Conservation (phyloP, 371 early-diverging fungal species). For the Haplosporangium sp. region DNA sequence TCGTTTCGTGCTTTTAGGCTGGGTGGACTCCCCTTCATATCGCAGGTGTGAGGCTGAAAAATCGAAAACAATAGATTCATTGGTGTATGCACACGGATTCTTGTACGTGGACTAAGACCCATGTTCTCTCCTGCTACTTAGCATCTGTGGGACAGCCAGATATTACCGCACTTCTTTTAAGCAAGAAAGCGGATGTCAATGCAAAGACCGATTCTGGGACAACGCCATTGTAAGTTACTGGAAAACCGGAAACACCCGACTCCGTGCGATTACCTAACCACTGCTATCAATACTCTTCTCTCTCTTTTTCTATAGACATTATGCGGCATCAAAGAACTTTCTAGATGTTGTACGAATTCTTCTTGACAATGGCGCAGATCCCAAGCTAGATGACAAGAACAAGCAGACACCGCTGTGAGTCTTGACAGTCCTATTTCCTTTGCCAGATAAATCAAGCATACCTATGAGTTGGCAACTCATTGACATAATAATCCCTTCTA, state of each 20-base stretch:
- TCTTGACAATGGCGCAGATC: slow-evolving; percentile 58
- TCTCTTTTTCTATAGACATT: slow-evolving; percentile 54
- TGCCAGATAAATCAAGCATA: not conserved
- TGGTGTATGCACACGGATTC: no score
- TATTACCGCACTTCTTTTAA: slow-evolving; percentile 58
- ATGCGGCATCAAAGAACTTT: slow-evolving; percentile 68
- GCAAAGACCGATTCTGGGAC: slow-evolving; percentile 64
- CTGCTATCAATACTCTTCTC: not conserved
- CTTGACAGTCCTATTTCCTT: not conserved
- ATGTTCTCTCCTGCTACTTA: slow-evolving; percentile 16
- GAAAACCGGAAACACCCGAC: no score
- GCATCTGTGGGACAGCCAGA: slow-evolving; percentile 66
- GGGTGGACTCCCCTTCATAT: slow-evolving; percentile 74
- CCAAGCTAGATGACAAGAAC: slow-evolving; percentile 59
- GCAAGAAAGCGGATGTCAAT: slow-evolving; percentile 60
- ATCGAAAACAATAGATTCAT: not conserved
- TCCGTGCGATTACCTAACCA: not conserved
- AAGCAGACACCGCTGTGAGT: slow-evolving; percentile 67
- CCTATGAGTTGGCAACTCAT: no score
- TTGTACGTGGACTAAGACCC: no score
- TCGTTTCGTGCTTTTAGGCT: slow-evolving; percentile 37
- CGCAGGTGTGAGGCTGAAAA: slow-evolving; percentile 56
- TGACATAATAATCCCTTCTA: no score
- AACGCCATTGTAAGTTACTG: slow-evolving; percentile 62
- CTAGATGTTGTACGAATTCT: slow-evolving; percentile 60